Evolutionary conservation across 176 grass and related monocot genomes (phyloP).

Genomic region (Calamus simplicifolius): DNA sequence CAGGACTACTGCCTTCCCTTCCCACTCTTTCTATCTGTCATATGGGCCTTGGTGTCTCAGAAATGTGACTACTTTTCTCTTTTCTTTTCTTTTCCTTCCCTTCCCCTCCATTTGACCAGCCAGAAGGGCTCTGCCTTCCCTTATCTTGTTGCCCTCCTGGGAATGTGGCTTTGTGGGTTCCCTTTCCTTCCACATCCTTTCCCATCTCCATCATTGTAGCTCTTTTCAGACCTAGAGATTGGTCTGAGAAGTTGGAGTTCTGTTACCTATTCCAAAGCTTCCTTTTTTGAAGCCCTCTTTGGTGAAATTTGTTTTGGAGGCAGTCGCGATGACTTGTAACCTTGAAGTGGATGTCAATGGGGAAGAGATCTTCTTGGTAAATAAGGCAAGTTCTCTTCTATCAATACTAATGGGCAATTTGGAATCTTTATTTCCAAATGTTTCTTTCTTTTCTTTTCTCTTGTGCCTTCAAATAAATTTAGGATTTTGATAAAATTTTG

Average conservation of each 20-base stretch:
- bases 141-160: constrained; percentile 26
- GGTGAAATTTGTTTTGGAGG: not conserved
- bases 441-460: too few relatives aligned
- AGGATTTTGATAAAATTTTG: too few relatives aligned
- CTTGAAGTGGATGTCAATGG: constrained; percentile 88
- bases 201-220: constrained; percentile 40
- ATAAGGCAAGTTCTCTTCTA: constrained; percentile 35
- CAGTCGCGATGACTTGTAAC: constrained; percentile 13
- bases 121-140: constrained; percentile 3
- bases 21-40: not conserved
- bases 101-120: constrained; percentile 32
- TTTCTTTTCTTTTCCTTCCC: constrained; percentile 7
- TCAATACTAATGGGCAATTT: too few relatives aligned
- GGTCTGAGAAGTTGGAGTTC: not conserved
- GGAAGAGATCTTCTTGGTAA: constrained; percentile 68
- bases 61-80: constrained; percentile 12
- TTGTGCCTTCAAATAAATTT: too few relatives aligned
- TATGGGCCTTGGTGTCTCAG: constrained; percentile 1
- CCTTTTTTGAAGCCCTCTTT: not conserved
- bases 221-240: constrained; percentile 8
- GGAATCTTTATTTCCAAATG: too few relatives aligned
- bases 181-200: constrained; percentile 29
- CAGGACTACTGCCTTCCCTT: not conserved
- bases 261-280: not conserved
- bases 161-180: constrained; percentile 17